These are phyloP conservation scores for Arthroderma sp. DNA, from an alignment of 2,329 filamentous ascomycete species.

Conservation along the genomic window DNA sequence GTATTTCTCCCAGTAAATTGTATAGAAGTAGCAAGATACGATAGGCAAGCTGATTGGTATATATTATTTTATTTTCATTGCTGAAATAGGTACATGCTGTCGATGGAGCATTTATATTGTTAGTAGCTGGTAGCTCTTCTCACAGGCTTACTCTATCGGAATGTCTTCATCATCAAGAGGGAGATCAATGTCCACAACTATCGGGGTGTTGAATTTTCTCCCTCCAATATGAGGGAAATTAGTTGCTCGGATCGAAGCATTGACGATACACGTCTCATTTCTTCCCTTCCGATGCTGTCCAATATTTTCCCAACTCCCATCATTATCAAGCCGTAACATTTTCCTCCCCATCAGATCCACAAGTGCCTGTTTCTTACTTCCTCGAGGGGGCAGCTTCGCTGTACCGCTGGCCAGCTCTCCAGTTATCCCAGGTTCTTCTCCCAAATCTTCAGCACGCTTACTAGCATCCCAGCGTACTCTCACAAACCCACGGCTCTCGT, in stretches of 20 bases:
- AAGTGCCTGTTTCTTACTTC: conserved; percentile 41
- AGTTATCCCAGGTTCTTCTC: conserved; percentile 6
- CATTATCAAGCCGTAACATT: conserved; percentile 22
- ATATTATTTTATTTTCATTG: too few relatives aligned
- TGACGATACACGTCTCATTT: conserved; percentile 63
- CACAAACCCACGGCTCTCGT: conserved; percentile 42
- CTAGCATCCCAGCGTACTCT: conserved; percentile 35
- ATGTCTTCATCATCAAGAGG: conserved; percentile 23
- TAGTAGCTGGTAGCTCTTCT: too few relatives aligned
- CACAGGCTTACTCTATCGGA: too few relatives aligned
- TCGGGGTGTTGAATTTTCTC: conserved; percentile 60
- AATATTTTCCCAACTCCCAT: conserved; percentile 9
- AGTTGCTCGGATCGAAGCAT: conserved; percentile 60
- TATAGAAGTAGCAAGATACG: too few relatives aligned
- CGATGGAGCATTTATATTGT: too few relatives aligned
- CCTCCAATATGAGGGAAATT: conserved; percentile 49
- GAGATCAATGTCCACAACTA: conserved; percentile 70
- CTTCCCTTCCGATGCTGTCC: conserved; percentile 17
- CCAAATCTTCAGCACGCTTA: background rate
- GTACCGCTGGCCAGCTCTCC: conserved; percentile 7
- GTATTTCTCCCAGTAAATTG: too few relatives aligned
- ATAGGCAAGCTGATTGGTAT: too few relatives aligned
- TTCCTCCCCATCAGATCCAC: conserved; percentile 38
- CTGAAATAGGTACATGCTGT: too few relatives aligned
- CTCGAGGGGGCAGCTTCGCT: conserved; percentile 26